phyloP scores from a whole-genome alignment of 2,329 filamentous ascomycete genomes.

The Colletotrichum zoysiae region DNA sequence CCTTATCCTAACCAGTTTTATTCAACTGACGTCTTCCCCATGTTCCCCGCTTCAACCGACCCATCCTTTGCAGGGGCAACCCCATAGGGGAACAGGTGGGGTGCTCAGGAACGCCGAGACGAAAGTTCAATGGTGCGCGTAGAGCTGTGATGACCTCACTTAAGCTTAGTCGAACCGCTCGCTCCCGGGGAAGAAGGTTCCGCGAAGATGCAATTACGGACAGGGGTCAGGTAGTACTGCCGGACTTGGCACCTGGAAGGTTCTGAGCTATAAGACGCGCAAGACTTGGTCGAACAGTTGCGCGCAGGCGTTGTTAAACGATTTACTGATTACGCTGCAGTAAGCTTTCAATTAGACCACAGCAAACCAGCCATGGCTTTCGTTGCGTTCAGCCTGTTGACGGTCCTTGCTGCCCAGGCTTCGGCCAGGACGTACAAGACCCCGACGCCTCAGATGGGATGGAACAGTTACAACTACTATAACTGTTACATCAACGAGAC shows the following conservation, averaged over 20 bases:
- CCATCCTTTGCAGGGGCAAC: not conserved
- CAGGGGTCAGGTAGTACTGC: constrained; percentile 5
- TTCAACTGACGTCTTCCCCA: constrained; percentile 5
- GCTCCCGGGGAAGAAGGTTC: constrained; percentile 33
- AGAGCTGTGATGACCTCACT: constrained; percentile 37
- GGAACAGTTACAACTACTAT: constrained; percentile 72
- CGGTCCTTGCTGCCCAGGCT: constrained; percentile 19
- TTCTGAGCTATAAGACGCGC: constrained; percentile 20
- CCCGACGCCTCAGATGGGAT: constrained; percentile 61
- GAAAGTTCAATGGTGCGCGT: constrained; percentile 38
- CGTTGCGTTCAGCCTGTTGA: constrained; percentile 21
- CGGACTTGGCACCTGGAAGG: not conserved
- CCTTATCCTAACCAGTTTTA: not conserved
- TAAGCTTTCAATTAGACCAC: not conserved
- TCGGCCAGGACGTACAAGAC: constrained; percentile 44
- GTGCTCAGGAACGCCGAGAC: constrained; percentile 3
- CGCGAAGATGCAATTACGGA: not conserved
- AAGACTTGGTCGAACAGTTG: not conserved
- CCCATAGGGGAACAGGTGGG: constrained; percentile 11
- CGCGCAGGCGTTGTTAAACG: not conserved
- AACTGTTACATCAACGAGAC: constrained; percentile 61
- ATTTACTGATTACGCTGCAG: not conserved
- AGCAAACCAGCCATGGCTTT: constrained; percentile 13
- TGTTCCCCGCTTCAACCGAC: not conserved
- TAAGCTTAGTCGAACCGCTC: not conserved